Conservation (phyloP, 345 rosid genomes). For the Eutrema japonicum region DNA sequence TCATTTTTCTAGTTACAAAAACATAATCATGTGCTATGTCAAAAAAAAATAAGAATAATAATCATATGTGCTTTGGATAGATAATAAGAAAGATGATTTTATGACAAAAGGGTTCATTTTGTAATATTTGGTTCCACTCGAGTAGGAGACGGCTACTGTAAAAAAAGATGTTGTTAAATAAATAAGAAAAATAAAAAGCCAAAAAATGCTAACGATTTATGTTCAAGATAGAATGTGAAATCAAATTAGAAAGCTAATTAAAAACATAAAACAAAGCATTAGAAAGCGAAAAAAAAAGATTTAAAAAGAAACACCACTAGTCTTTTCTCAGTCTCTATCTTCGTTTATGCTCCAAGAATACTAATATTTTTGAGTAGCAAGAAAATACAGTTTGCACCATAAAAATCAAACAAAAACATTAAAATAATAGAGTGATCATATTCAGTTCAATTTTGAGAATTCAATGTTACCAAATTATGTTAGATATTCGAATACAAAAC, state of each 20-base stretch:
- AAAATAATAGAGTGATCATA: too few species aligned
- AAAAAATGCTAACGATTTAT: background rate
- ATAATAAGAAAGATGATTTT: too few species aligned
- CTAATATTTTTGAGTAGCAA: background rate
- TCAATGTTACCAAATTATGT: too few species aligned
- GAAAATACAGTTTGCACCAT: background rate
- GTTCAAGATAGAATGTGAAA: slow-evolving; percentile 31
- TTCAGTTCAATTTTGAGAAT: too few species aligned
- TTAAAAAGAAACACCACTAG: background rate
- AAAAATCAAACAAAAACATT: background rate
- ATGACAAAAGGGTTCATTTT: too few species aligned
- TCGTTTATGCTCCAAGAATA: background rate
- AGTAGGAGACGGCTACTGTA: too few species aligned
- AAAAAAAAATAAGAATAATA: too few species aligned
- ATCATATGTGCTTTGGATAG: too few species aligned
- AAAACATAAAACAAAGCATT: background rate
- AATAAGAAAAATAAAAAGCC: background rate
- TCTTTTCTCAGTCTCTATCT: slow-evolving; percentile 16
- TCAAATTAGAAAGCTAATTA: background rate
- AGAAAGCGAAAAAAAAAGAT: background rate
- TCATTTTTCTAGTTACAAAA: background rate
- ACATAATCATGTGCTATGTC: too few species aligned
- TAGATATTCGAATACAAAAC: too few species aligned
- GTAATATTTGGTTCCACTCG: too few species aligned
- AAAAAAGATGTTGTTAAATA: too few species aligned